A percentile compares a stretch with the other conserved stretches of the same genome.
These are phyloP conservation scores for Penicillium sp. DNA, from an alignment of 2,329 filamentous ascomycete species.

Conservation along the genomic window DNA sequence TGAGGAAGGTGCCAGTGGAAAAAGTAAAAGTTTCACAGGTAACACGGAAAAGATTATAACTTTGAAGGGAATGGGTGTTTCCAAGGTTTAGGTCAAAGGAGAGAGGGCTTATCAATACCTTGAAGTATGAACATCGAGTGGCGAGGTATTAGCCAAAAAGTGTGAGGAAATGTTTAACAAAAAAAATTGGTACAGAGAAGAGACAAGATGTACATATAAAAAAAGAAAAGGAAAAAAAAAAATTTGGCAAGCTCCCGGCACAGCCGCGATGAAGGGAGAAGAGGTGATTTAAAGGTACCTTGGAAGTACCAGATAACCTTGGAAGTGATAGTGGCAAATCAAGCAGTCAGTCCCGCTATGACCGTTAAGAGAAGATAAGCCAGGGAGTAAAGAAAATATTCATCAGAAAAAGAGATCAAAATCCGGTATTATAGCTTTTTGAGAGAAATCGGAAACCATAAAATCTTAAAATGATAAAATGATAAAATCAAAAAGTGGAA, in stretches of 20 bases:
- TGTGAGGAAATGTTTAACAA: not conserved
- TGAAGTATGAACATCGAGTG: conserved; percentile 3
- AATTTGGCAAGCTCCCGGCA: not conserved
- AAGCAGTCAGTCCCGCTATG: conserved; percentile 11
- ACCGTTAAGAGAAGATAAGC: conserved; percentile 11
- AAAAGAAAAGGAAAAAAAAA: not conserved
- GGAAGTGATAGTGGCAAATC: conserved; percentile 9
- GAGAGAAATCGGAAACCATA: not conserved
- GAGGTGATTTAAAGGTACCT: conserved; percentile 5
- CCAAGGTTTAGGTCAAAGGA: not conserved
- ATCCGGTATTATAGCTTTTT: conserved; percentile 8
- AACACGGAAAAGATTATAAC: conserved; percentile 14
- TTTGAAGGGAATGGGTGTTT: conserved; percentile 12
- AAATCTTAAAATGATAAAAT: no score
- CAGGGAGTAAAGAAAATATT: conserved; percentile 3
- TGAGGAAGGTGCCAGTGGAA: conserved; percentile 18
- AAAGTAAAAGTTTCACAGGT: conserved; percentile 25
- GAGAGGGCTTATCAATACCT: conserved; percentile 9
- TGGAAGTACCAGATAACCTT: conserved; percentile 1
- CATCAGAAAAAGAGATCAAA: not conserved
- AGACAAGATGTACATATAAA: conserved; percentile 7
- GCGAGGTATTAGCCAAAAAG: conserved; percentile 1
- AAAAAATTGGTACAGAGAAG: conserved; percentile 2
- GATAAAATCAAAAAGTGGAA: not conserved
- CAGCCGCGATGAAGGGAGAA: not conserved